phyloP scores from a whole-genome alignment of 1,284 basidiomycete species.

The Cutaneotrichosporon cutaneum region DNA sequence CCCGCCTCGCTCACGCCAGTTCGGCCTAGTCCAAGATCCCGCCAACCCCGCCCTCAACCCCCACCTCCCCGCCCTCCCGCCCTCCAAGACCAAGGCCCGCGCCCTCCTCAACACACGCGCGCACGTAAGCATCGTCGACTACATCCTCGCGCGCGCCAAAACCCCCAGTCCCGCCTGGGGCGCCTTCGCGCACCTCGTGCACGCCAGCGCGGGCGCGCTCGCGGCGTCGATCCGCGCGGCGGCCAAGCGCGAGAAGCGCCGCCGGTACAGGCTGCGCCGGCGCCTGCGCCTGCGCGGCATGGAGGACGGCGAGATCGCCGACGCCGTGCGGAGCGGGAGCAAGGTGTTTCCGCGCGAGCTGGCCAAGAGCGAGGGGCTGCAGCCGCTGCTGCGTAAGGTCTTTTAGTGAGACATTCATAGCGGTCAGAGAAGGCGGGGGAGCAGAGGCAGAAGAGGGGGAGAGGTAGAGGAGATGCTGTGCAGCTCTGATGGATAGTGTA shows the following conservation, averaged over 20 bases:
- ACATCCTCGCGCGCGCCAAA: conserved; percentile 33
- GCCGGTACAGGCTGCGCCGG: background rate
- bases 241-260: background rate
- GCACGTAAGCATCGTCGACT: conserved; percentile 47
- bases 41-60: background rate
- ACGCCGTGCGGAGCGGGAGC: background rate
- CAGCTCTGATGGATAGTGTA: background rate
- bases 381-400: conserved; percentile 5
- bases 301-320: background rate
- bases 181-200: background rate
- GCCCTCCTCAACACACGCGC: conserved; percentile 34
- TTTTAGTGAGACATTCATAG: background rate
- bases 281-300: background rate
- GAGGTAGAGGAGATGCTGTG: background rate
- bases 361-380: background rate
- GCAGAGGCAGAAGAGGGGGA: background rate
- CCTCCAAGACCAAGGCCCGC: conserved; percentile 33
- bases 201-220: background rate
- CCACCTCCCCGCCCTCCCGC: conserved; percentile 28
- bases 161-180: background rate
- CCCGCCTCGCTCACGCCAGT: conserved; percentile 17
- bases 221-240: background rate
- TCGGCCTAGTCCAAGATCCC: conserved; percentile 29
- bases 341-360: conserved; percentile 2
- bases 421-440: background rate